These are phyloP conservation scores for Rhizopogon rudus DNA, from an alignment of 768 basidiomycete genomes.

Conservation along the genomic window DNA sequence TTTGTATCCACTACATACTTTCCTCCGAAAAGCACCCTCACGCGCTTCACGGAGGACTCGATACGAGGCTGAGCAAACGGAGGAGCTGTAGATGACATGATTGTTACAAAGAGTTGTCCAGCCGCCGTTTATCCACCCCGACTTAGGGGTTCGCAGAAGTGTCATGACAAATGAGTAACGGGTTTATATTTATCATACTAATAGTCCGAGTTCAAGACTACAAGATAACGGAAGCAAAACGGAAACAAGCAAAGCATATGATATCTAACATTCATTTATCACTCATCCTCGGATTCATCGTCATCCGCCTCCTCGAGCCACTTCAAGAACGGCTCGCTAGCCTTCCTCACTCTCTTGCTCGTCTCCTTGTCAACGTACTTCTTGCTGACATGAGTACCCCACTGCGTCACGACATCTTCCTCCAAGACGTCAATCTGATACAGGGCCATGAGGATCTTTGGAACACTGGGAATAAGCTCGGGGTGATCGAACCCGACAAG, in stretches of 20 bases:
- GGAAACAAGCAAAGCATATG: not conserved
- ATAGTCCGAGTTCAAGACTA: not conserved
- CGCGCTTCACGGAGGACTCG: slow-evolving; percentile 44
- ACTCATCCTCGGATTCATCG: slow-evolving; percentile 49
- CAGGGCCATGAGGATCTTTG: slow-evolving; percentile 90
- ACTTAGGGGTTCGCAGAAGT: not conserved
- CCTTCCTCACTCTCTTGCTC: slow-evolving; percentile 94
- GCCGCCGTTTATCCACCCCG: not conserved
- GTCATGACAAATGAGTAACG: no score
- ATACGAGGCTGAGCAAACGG: slow-evolving; percentile 41
- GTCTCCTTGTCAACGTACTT: slow-evolving; percentile 95
- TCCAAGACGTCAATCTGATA: slow-evolving; percentile 93
- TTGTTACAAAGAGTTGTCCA: not conserved
- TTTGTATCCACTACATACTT: slow-evolving; percentile 49
- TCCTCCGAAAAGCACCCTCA: slow-evolving; percentile 50
- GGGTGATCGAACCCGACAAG: slow-evolving; percentile 72
- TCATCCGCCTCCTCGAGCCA: slow-evolving; percentile 91
- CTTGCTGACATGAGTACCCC: slow-evolving; percentile 96
- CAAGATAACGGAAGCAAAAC: not conserved
- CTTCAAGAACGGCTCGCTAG: slow-evolving; percentile 93
- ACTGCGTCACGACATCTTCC: slow-evolving; percentile 83
- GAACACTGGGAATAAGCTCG: slow-evolving; percentile 64
- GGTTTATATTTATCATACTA: no score
- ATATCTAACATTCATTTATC: not conserved
- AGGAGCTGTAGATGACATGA: slow-evolving; percentile 18